phyloP scores from a whole-genome alignment of 2,329 filamentous ascomycete species.

The Pseudocercospora fijiensis region DNA sequence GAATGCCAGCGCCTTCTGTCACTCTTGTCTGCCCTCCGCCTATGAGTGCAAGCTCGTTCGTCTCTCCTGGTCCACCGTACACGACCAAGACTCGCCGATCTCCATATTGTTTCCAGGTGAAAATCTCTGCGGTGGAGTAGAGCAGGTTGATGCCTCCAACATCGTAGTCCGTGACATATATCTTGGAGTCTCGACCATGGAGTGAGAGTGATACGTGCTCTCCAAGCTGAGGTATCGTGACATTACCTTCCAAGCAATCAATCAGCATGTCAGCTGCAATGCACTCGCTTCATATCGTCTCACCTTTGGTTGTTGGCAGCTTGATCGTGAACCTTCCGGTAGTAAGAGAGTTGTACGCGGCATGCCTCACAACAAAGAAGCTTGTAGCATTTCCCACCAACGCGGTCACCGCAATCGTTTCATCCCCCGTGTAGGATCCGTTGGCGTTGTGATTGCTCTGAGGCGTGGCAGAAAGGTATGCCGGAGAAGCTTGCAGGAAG shows the following conservation, averaged over 20 bases:
- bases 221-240: slow-evolving; percentile 60
- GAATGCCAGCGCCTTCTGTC: slow-evolving; percentile 45
- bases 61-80: slow-evolving; percentile 62
- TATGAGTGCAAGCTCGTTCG: slow-evolving; percentile 60
- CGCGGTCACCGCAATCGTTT: slow-evolving; percentile 61
- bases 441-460: slow-evolving; percentile 48
- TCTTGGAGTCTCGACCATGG: slow-evolving; percentile 64
- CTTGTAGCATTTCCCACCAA: slow-evolving; percentile 55
- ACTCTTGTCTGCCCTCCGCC: slow-evolving; percentile 38
- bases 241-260: slow-evolving; percentile 41
- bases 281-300: not conserved
- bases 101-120: slow-evolving; percentile 65
- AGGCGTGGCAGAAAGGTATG: slow-evolving; percentile 63
- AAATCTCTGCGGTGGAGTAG: slow-evolving; percentile 69
- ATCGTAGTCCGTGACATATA: slow-evolving; percentile 66
- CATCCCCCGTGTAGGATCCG: slow-evolving; percentile 55
- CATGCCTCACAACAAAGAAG: slow-evolving; percentile 66
- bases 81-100: slow-evolving; percentile 61
- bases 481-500: slow-evolving; percentile 70
- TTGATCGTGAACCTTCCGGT: slow-evolving; percentile 64
- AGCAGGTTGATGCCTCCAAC: slow-evolving; percentile 61
- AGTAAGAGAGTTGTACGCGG: slow-evolving; percentile 59
- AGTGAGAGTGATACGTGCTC: slow-evolving; percentile 54
- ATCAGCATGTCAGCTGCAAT: not conserved
- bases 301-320: slow-evolving; percentile 54